Base-by-base conservation (phyloP, 2,329 filamentous ascomycete species). In the Knufia fluminis region DNA sequence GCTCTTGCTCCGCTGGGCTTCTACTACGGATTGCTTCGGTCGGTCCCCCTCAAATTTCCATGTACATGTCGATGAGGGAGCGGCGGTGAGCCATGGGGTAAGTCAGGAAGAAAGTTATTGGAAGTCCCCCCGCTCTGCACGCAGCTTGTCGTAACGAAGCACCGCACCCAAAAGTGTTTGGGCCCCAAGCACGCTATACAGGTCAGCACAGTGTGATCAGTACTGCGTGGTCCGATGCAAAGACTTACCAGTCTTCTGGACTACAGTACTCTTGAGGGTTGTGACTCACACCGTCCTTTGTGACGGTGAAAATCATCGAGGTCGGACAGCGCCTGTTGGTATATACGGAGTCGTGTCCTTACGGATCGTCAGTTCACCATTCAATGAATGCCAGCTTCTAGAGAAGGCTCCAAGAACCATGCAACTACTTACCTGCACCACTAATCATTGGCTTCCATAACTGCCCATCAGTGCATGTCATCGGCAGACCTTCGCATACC, bases 261-360 rank as follows among this genome's bases (percentile, higher is more conserved):
- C 72, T 75, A 35, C 76, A 78, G 56, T 79, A 83, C 59, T 83
- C 80, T 41, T 76, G 70, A 1, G 80, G 80, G 56, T 82, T 77
- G 60, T 84, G 80, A 58, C 77, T 80, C 17, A 84, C 66, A 1
- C 80, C 80, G 54, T 80, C 75, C 59, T 71, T 74, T 54, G 78
- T 82, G 2, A 79, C 78, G n/a, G 82, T 76, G 56, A 84, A 84
- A 26, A 83, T 79, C 80, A 84, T 84, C 46, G 76, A 76, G 1
- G 79, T 82, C 16, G 80, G 80, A 39, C 76, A 78, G 20, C 70
- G 68, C 54, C 75, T 73, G 45, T 74, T 80, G 2, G 79, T 74
- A 52, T 80, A 80, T 10, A 82, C 78, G 54, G 75, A 80, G 57
- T 83, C 80, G 63, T 84, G 80, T 0, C 80, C 80, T 38, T 16